Conservation (phyloP, 345 rosid species). For the Brassica incana region DNA sequence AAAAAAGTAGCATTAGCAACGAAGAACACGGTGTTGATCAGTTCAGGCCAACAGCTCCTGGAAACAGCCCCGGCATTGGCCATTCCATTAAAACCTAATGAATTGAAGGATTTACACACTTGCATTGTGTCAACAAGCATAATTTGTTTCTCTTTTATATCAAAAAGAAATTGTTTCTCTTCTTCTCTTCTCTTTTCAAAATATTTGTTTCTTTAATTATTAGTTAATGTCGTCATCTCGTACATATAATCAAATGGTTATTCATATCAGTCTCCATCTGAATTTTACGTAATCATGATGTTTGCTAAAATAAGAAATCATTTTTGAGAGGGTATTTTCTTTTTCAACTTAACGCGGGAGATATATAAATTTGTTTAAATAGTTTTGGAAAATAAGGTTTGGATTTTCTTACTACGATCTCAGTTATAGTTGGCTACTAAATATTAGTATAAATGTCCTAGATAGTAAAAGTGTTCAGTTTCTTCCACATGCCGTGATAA, state of each 20-base stretch:
- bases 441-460: neutral
- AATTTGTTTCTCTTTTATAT: neutral
- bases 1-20: slow-evolving; percentile 23
- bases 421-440: neutral
- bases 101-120: neutral
- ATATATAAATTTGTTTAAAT: neutral
- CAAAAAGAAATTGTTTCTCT: neutral
- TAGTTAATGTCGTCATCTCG: slow-evolving; percentile 5
- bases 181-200: neutral
- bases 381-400: neutral
- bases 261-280: neutral
- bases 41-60: slow-evolving; percentile 47
- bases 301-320: neutral
- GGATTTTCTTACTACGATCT: neutral
- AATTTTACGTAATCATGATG: neutral
- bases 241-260: slow-evolving; percentile 9
- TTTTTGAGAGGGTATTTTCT: neutral
- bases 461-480: neutral
- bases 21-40: slow-evolving; percentile 39
- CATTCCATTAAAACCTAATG: slow-evolving; percentile 26
- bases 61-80: slow-evolving; percentile 39
- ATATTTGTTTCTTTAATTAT: neutral
- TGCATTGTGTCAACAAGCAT: neutral
- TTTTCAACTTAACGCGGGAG: neutral
- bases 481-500: neutral